phyloP scores from a whole-genome alignment of 495 filamentous ascomycete species.

The Hyaloscypha variabilis region DNA sequence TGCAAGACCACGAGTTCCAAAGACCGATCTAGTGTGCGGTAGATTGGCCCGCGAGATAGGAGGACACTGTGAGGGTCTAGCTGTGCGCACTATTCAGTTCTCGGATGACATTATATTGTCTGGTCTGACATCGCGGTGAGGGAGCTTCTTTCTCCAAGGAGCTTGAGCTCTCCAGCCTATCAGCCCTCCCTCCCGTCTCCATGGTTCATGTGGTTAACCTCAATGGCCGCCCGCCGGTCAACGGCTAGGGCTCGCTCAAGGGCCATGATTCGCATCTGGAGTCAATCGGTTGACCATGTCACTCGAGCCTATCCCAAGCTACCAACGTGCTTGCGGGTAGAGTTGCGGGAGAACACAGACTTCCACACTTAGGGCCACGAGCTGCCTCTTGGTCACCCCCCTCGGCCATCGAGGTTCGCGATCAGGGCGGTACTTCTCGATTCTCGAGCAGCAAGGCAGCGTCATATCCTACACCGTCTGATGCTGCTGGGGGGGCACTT shows the following conservation, averaged over 20 bases:
- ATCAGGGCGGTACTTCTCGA: background rate
- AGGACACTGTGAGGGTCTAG: background rate
- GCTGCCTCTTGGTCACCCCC: background rate
- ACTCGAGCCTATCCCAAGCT: background rate
- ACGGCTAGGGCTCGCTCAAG: slow-evolving; percentile 4
- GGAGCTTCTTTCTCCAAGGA: background rate
- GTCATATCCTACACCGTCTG: background rate
- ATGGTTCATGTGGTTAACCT: background rate
- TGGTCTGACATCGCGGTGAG: background rate
- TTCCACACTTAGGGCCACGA: background rate
- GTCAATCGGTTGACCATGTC: background rate
- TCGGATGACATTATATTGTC: background rate
- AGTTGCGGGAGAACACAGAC: slow-evolving; percentile 6
- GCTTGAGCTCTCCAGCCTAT: background rate
- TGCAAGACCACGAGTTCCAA: background rate
- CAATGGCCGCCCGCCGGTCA: slow-evolving; percentile 2
- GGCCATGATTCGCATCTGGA: background rate
- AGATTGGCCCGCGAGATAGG: background rate
- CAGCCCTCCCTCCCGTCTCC: background rate
- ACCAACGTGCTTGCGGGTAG: background rate
- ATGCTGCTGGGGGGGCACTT: background rate
- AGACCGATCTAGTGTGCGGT: background rate
- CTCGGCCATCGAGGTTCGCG: background rate
- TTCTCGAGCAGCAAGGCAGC: background rate
- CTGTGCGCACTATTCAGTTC: background rate